These are phyloP conservation scores for Cucurbitaria berberidis DNA, from an alignment of 2,329 filamentous ascomycete species.

Conservation along the genomic window DNA sequence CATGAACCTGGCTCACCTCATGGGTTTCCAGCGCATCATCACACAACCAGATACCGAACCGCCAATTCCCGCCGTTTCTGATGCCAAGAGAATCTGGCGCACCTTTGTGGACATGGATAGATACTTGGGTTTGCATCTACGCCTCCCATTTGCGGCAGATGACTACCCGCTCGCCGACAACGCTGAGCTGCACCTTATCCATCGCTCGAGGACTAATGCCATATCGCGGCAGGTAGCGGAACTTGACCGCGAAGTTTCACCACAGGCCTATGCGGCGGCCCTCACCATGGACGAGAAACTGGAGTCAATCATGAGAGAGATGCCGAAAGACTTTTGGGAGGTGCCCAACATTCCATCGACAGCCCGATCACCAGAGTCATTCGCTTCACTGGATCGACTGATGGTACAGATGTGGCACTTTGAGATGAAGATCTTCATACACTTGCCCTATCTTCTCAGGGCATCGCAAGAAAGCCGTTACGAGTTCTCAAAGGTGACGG, in stretches of 20 bases:
- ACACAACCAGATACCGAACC: conserved; percentile 23
- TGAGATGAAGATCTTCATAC: conserved; percentile 44
- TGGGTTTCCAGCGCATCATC: conserved; percentile 47
- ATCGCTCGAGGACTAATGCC: conserved; percentile 32
- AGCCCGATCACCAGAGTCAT: conserved; percentile 38
- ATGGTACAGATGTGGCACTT: conserved; percentile 47
- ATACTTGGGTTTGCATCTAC: conserved; percentile 43
- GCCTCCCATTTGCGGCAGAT: conserved; percentile 43
- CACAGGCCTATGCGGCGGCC: conserved; percentile 41
- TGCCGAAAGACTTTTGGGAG: conserved; percentile 46
- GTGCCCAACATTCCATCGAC: conserved; percentile 45
- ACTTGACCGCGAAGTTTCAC: conserved; percentile 37
- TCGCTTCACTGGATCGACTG: conserved; percentile 34
- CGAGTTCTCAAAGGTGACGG: conserved; percentile 45
- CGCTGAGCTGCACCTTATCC: conserved; percentile 23
- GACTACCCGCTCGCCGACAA: conserved; percentile 36
- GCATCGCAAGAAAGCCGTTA: conserved; percentile 40
- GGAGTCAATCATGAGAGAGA: conserved; percentile 36
- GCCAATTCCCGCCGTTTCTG: conserved; percentile 32
- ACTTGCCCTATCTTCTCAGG: conserved; percentile 43
- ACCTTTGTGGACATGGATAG: conserved; percentile 39
- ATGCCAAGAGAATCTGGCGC: conserved; percentile 40
- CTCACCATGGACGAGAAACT: conserved; percentile 43
- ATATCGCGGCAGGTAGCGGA: conserved; percentile 36
- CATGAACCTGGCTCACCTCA: conserved; percentile 44